Percentiles rank a stretch among this genome's conserved stretches.
These are phyloP conservation scores for Leptographium wingfieldii DNA, from an alignment of 2,329 filamentous ascomycete species.

Conservation along the genomic window DNA sequence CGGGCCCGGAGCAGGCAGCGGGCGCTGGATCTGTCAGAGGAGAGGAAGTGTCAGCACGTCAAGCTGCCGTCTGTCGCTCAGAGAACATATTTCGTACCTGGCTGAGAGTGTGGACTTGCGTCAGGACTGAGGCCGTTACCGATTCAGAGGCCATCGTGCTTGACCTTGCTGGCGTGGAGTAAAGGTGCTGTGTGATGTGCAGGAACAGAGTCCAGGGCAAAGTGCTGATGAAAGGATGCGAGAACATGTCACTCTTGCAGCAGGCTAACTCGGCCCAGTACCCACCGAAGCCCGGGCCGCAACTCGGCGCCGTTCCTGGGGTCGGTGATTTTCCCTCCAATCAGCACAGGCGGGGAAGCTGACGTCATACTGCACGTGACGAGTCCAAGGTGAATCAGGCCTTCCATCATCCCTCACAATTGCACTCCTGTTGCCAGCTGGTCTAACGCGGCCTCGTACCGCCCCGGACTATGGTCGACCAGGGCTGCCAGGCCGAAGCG, in stretches of 20 bases:
- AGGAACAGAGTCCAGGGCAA: background rate
- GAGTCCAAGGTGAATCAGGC: too few relatives aligned
- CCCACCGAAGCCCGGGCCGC: background rate
- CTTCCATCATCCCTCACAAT: background rate
- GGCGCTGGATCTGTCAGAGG: constrained; percentile 2
- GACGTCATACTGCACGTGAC: background rate
- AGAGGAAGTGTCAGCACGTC: background rate
- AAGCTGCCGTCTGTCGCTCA: background rate
- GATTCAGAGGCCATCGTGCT: constrained; percentile 1
- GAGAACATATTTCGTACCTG: background rate
- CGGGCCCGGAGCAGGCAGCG: constrained; percentile 34
- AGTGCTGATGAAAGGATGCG: too few relatives aligned
- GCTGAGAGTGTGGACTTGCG: background rate
- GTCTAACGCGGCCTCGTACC: constrained; percentile 58
- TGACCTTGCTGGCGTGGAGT: background rate
- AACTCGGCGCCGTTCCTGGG: background rate
- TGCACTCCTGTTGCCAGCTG: constrained; percentile 28
- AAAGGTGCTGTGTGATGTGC: background rate
- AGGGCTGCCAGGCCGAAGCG: constrained; percentile 63
- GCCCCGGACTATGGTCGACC: constrained; percentile 60
- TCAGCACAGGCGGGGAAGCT: background rate
- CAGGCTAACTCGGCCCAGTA: too few relatives aligned
- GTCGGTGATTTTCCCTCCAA: constrained; percentile 5
- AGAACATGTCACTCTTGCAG: too few relatives aligned
- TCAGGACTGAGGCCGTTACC: constrained; percentile 5